Base-by-base conservation (phyloP, 176 grass and related monocot species). In the Zoysia japonica region DNA sequence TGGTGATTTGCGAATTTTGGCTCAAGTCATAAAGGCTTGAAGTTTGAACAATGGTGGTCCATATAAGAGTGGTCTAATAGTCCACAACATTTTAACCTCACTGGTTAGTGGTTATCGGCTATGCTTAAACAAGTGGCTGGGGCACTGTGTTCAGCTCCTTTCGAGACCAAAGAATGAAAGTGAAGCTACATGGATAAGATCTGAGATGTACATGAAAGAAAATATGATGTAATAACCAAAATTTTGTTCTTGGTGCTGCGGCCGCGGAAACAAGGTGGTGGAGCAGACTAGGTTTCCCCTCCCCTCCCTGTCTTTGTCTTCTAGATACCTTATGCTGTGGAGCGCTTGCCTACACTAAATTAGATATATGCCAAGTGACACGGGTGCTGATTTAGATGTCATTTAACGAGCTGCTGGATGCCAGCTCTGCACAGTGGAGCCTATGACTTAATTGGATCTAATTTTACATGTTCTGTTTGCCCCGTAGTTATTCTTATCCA, bases 401-500 rank as follows among this genome's bases (percentile, higher is more conserved):
- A 28, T 28, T 28, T 28, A 28, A 60, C 60, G 7, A 78, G 78
- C 73, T 67, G 7, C 52, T 74, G 53, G 78, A 74, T 68, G 78
- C 78, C 78, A 85, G 59, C 78, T 73, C 70, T 60, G 19, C 73
- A 9, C 5, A 46, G 42, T 85, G 67, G 78, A 78, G 74, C 68
- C 52, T 67, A 73, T 78, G 72, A 82, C 83, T 68, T 85, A 45
- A 78, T 82, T 73, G 61, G 77, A 66, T 71, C 71, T 59, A 70
- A 71, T 65, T 16, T 47, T 88, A 39, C 65, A 79, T 84, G 55
- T 70, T 84, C 28, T 65, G 65, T 84, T 84, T 76, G 17, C 65
- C 53, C 71, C 28, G 35, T 80, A 81, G 49, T 85, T 28, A 28
- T 28, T 47, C 82, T 89, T 89, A 89, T 89, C 87, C 82, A 82